Evolutionary conservation across 345 rosid genomes (phyloP).

Genomic region (Melastoma malabathricum): DNA sequence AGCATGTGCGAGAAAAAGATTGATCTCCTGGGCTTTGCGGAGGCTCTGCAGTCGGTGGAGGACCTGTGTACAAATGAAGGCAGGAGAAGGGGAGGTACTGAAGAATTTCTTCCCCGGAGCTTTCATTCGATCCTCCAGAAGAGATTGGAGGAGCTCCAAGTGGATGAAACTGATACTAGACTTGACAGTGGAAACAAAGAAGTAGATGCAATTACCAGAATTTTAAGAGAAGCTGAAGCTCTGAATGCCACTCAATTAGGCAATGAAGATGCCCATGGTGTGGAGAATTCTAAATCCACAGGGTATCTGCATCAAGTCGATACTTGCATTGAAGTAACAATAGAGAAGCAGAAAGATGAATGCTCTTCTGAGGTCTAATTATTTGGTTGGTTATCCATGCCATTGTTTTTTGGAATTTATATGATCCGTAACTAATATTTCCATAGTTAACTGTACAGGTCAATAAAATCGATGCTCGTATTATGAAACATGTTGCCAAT

Average conservation of each 20-base stretch:
- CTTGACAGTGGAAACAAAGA: constrained; percentile 43
- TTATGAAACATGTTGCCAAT: constrained; percentile 51
- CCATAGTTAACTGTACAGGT: constrained; percentile 31
- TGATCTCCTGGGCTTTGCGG: constrained; percentile 66
- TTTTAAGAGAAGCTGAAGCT: constrained; percentile 67
- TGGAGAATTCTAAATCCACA: constrained; percentile 59
- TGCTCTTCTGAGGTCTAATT: constrained; percentile 56
- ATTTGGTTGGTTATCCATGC: constrained; percentile 9
- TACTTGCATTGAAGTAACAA: constrained; percentile 61
- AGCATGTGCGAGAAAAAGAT: constrained; percentile 72
- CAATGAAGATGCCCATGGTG: constrained; percentile 40
- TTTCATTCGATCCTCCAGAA: constrained; percentile 51
- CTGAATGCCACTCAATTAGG: constrained; percentile 59
- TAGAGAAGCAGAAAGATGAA: constrained; percentile 73
- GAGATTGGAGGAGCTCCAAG: constrained; percentile 54
- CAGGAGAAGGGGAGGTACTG: constrained; percentile 54
- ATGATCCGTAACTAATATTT: constrained; percentile 1
- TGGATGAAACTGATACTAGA: constrained; percentile 34
- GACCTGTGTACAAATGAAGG: constrained; percentile 74
- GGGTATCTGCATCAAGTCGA: constrained; percentile 57
- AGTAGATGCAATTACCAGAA: constrained; percentile 54
- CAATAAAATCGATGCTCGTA: constrained; percentile 65
- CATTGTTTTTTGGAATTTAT: background rate
- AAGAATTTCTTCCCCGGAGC: constrained; percentile 38
- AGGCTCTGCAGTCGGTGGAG: constrained; percentile 74